Evolutionary conservation across 2,329 filamentous ascomycete genomes (phyloP).

Genomic region (Verticillium tricorpus): DNA sequence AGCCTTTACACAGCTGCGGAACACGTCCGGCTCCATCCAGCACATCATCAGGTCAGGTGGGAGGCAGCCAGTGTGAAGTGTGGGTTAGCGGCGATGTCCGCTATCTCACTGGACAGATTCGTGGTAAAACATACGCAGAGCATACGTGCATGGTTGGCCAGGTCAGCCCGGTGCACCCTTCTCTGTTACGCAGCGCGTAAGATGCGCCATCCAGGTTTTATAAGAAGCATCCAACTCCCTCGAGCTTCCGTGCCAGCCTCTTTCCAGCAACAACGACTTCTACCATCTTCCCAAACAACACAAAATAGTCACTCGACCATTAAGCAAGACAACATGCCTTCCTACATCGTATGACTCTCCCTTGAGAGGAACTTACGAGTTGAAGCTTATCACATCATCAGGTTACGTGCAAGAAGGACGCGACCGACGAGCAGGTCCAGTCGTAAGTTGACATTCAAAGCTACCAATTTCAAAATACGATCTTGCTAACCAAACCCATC

Average conservation of each 20-base stretch:
- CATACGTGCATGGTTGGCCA: background rate
- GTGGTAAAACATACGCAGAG: background rate
- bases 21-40: background rate
- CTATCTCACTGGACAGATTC: background rate
- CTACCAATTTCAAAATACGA: slow-evolving; percentile 1
- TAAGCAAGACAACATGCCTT: slow-evolving; percentile 40
- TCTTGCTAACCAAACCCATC: background rate
- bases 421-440: slow-evolving; percentile 61
- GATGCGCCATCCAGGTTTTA: background rate
- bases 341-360: slow-evolving; percentile 46
- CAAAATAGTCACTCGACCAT: background rate
- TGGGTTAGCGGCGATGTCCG: background rate
- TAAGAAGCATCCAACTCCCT: background rate
- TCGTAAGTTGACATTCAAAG: slow-evolving; percentile 42
- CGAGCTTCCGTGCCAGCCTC: background rate
- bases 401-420: slow-evolving; percentile 76
- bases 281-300: background rate
- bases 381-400: slow-evolving; percentile 29
- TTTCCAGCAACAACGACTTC: background rate
- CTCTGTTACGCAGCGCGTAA: background rate
- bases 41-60: background rate
- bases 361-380: background rate
- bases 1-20: background rate
- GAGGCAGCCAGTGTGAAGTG: background rate
- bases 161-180: background rate